Percentiles rank a stretch among this genome's conserved stretches.
Evolutionary conservation across 2,329 filamentous ascomycete genomes (phyloP).

Genomic region (Colletotrichum gloeosporioides): DNA sequence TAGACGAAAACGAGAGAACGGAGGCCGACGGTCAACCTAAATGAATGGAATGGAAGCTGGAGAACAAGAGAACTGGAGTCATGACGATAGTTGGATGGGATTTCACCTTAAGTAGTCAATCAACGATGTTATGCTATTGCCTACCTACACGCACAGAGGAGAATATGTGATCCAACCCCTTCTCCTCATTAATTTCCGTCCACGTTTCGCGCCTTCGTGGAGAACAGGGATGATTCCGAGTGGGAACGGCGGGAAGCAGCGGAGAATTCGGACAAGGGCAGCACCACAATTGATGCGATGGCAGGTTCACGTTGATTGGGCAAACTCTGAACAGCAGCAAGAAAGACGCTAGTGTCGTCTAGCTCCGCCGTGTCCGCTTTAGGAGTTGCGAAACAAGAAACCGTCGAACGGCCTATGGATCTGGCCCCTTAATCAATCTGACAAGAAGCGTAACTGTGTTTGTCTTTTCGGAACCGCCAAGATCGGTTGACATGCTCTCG

Average conservation of each 20-base stretch:
- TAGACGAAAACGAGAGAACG: neutral
- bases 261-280: neutral
- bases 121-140: neutral
- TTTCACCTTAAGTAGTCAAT: neutral
- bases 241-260: neutral
- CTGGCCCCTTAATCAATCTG: neutral
- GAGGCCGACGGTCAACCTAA: neutral
- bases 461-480: neutral
- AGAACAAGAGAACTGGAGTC: neutral
- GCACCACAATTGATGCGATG: neutral
- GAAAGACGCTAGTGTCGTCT: neutral
- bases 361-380: neutral
- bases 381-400: neutral
- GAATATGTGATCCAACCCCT: neutral
- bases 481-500: neutral
- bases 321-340: neutral
- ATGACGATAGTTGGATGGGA: neutral
- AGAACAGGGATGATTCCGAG: neutral
- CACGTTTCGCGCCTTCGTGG: neutral
- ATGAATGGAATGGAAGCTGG: neutral
- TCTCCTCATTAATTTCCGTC: conserved; percentile 4
- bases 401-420: neutral
- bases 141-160: neutral
- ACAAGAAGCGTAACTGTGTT: neutral
- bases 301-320: neutral